A percentile compares a stretch with the other conserved stretches of the same genome.
These are phyloP conservation scores for Aspergillus sp. DNA, from an alignment of 2,329 filamentous ascomycete genomes.

Conservation along the genomic window DNA sequence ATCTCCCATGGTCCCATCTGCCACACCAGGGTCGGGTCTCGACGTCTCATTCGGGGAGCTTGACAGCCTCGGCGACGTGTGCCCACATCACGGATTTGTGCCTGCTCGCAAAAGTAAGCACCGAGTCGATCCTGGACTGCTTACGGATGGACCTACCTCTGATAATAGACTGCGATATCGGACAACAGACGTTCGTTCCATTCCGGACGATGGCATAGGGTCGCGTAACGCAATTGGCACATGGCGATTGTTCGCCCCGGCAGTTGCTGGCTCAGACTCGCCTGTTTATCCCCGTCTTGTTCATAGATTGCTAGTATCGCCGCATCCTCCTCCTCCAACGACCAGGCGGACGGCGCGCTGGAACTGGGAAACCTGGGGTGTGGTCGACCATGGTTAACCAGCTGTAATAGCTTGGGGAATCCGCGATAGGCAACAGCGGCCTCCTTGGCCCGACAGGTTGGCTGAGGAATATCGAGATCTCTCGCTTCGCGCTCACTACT, in stretches of 20 bases:
- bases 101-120: background rate
- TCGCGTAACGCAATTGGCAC: constrained; percentile 7
- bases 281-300: background rate
- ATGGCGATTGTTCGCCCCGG: constrained; percentile 1
- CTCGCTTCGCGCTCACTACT: background rate
- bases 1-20: constrained; percentile 8
- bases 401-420: background rate
- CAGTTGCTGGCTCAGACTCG: background rate
- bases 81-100: constrained; percentile 6
- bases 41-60: constrained; percentile 2
- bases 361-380: background rate
- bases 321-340: constrained; percentile 5
- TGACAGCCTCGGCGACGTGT: background rate
- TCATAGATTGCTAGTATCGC: background rate
- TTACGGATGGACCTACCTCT: constrained; percentile 1
- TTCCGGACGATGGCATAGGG: constrained; percentile 4
- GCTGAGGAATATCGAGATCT: background rate
- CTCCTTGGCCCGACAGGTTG: background rate
- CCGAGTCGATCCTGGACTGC: background rate
- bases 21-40: constrained; percentile 9
- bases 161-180: constrained; percentile 2
- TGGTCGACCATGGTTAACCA: background rate
- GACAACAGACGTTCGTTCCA: constrained; percentile 5
- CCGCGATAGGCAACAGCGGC: background rate
- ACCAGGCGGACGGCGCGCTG: background rate